Evolutionary conservation across 192 early-diverging fungal species (phyloP), one percentile per base, ranked within the genome.

Genomic region (Cetraspora pellucida): DNA sequence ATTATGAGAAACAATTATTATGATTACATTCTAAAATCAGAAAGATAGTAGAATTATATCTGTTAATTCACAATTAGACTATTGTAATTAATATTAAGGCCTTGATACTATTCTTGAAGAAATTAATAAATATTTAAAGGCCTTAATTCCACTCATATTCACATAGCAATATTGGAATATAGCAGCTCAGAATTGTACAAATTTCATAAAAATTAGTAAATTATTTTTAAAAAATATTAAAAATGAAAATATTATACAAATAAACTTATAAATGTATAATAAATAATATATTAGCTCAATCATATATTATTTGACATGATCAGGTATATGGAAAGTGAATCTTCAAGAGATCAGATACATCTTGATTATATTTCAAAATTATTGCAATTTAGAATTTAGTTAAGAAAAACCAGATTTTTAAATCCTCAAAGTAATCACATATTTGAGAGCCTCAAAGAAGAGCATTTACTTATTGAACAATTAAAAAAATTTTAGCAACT

Each of bases 1-100:
- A 13, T 9, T 13, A 69, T 69, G 66, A 69, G 49, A 45, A 69
- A 47, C 66, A 69, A 69, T 6, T 47, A 49, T 23, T 69, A 49
- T 1, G 46, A 23, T 28, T 52, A 16, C 14, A 31, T 8, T 25
- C 67, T 49, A 19, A 69, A 19, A 69, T 46, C 7, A 10, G 44
- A 11, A 28, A 66, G 10, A 45, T 66, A 1, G n/a, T 66, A 25
- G 64, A 45, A 31, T 21, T 19, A 1, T 21, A 52, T 52, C 10
- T 52, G 17, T 19, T 16, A 52, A 5, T 16, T 52, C 49, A 10
- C 49, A 9, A 9, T 52, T 9, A 52, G 49, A 9, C 17, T 52
- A 16, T 52, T 52, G 10, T 52, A 52, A 52, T 52, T 9, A 52
- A 52, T 19, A 52, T 52, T 9, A 52, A n/a, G n/a, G n/a, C n/a